Base-by-base conservation (phyloP, 2,329 filamentous ascomycete species). In the Truncatella angustata region DNA sequence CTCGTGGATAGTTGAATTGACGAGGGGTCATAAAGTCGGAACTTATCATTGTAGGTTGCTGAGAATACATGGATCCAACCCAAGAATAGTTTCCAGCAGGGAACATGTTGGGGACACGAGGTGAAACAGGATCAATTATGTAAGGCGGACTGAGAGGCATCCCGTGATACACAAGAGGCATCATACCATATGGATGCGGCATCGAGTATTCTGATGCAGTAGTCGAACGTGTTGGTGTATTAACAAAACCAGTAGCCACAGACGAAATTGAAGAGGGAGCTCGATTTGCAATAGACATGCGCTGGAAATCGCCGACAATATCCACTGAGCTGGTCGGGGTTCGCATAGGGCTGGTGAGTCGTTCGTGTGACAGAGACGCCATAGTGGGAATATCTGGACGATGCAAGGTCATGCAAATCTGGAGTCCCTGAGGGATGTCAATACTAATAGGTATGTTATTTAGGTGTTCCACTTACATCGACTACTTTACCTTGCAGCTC, bases 1-100 rank as follows among this genome's bases (percentile, higher is more conserved):
- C 57, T 34, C 72, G 69, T 3, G 60, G 57, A 1, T 62, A 54
- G 10, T 70, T 62, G 28, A 72, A 59, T 28, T 63, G 51, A 50
- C 73, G 70, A 3, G 73, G 73, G 6, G 71, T 73, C 24, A 69
- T 68, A 50, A 71, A 72, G n/a, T 71, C 71, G 21, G 67, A 59
- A 2, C 60, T 59, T 30, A 61, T 52, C 49, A 62, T 60, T 3
- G 59, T 52, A 26, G 56, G 53, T 12, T 56, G 52, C 21, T 58
- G 60, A 12, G 62, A 52, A 51, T 61, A 51, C 40, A 63, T 50
- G 4, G 65, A 59, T 48, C 57, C 60, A n/a, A 60, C 50, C 21
- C 63, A 54, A 11, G 62, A 62, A 49, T 64, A 66, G 44, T 60
- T 60, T 24, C 56, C 54, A 1, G 62, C 37, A n/a, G 60, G 57